A percentile compares a stretch with the other conserved stretches of the same genome.
phyloP scores from a whole-genome alignment of 352 stramenopile species.

The Stephanocyclus meneghinianus region DNA sequence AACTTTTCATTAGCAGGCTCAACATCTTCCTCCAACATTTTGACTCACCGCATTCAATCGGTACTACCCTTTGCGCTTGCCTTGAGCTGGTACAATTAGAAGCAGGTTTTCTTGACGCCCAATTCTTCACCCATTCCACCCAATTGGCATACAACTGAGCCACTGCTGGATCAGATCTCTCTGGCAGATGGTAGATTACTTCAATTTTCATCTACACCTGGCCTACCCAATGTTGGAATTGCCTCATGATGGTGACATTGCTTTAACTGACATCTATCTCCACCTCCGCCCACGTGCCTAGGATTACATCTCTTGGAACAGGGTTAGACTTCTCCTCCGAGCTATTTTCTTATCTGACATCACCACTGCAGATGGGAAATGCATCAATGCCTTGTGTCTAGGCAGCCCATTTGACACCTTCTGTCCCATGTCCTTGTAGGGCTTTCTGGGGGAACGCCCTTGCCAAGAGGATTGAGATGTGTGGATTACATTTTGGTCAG shows the following conservation, averaged over 20 bases:
- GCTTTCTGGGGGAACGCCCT: background rate
- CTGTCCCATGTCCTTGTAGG: background rate
- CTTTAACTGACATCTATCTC: background rate
- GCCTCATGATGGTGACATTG: background rate
- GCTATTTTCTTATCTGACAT: conserved; percentile 8
- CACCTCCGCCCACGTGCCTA: too few relatives aligned
- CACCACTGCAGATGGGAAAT: background rate
- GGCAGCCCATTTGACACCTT: background rate
- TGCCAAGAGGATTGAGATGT: background rate
- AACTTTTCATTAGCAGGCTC: background rate
- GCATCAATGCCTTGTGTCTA: background rate
- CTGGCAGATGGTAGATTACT: background rate
- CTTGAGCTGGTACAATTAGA: conserved; percentile 5
- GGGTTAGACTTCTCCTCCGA: background rate
- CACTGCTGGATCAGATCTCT: background rate
- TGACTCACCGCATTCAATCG: background rate
- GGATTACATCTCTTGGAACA: background rate
- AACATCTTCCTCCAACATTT: conserved; percentile 12
- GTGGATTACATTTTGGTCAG: background rate
- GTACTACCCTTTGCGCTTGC: background rate
- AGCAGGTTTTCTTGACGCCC: background rate
- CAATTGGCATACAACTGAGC: background rate
- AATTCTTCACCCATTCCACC: background rate
- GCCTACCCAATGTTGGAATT: background rate
- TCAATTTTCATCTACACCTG: background rate